Percentiles rank a stretch among this genome's conserved stretches.
phyloP scores from a whole-genome alignment of 257 asterid genomes.

The Solanum appendiculatum region DNA sequence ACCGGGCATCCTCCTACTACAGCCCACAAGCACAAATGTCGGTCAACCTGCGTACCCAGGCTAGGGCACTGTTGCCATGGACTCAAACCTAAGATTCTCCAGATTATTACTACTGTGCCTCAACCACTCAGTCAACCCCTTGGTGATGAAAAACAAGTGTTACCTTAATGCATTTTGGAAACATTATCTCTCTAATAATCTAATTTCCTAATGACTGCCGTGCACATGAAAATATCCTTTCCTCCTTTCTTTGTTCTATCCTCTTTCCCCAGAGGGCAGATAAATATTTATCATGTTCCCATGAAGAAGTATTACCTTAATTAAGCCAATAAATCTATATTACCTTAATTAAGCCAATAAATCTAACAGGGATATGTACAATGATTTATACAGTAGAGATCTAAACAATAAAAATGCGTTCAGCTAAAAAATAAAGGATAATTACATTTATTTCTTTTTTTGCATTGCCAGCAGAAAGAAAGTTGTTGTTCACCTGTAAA shows the following conservation, averaged over 20 bases:
- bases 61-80: neutral
- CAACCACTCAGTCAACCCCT: neutral
- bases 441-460: constrained; percentile 84
- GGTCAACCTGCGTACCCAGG: neutral
- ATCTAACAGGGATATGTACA: neutral
- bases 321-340: neutral
- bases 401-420: neutral
- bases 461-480: constrained; percentile 87
- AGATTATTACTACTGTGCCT: neutral
- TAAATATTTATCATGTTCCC: neutral
- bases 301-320: neutral
- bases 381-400: neutral
- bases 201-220: neutral
- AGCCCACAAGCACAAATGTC: neutral
- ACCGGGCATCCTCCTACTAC: neutral
- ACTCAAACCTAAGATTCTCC: neutral
- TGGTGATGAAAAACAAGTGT: neutral
- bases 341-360: neutral
- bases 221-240: neutral
- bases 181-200: neutral
- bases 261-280: neutral
- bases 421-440: constrained; percentile 5
- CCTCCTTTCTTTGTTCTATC: neutral
- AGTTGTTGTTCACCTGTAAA: constrained; percentile 88
- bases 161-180: neutral